phyloP scores from a whole-genome alignment of 805 yeast species.

The Wickerhamomyces pijperi region DNA sequence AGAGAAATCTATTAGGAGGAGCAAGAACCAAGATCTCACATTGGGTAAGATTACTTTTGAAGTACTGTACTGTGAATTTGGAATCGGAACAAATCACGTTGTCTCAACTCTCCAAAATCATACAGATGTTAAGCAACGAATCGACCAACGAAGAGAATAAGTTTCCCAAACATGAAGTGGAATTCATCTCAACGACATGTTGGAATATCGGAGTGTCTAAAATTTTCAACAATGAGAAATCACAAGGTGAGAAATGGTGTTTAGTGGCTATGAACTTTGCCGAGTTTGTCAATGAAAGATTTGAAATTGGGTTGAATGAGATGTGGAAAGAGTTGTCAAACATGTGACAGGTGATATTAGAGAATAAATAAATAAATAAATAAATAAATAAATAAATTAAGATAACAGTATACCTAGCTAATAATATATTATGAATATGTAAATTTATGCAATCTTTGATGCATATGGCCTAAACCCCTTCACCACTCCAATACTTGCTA shows the following conservation, averaged over 20 bases:
- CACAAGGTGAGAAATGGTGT: constrained; percentile 20
- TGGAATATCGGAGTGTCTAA: constrained; percentile 28
- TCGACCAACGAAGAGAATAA: constrained; percentile 1
- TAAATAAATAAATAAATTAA: too few species aligned
- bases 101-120: constrained; percentile 3
- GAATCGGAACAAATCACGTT: constrained; percentile 5
- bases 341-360: too few species aligned
- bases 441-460: background rate
- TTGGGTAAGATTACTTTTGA: constrained; percentile 20
- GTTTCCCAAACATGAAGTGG: constrained; percentile 20
- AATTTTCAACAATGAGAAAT: constrained; percentile 12
- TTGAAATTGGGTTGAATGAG: constrained; percentile 14
- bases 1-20: constrained; percentile 13
- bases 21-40: constrained; percentile 11
- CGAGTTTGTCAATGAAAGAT: constrained; percentile 16
- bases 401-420: too few species aligned
- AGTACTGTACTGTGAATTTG: constrained; percentile 2
- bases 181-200: constrained; percentile 24
- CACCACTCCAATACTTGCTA: background rate
- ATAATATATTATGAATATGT: too few species aligned
- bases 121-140: background rate
- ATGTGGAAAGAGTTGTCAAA: constrained; percentile 20
- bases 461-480: background rate
- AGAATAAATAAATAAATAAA: too few species aligned
- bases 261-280: constrained; percentile 18